Evolutionary conservation across 768 basidiomycete genomes (phyloP).

Genomic region (Boletus fagicola): DNA sequence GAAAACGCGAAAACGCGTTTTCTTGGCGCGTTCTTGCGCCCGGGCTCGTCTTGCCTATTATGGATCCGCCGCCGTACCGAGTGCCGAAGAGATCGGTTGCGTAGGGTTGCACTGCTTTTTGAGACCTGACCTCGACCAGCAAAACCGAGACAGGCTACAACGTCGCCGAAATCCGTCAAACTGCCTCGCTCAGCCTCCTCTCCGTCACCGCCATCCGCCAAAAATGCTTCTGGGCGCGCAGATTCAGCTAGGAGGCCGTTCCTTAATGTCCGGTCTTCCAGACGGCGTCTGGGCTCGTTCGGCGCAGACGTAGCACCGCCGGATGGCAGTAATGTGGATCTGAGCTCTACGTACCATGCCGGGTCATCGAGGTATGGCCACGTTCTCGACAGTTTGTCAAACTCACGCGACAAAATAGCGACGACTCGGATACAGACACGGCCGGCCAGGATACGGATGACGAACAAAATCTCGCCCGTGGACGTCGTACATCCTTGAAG

Average conservation of each 20-base stretch:
- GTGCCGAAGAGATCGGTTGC: not conserved
- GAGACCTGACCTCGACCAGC: conserved; percentile 1
- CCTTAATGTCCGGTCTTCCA: conserved; percentile 28
- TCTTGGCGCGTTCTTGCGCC: conserved; percentile 1
- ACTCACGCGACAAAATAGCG: conserved; percentile 35
- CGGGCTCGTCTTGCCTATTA: conserved; percentile 9
- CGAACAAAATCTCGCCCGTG: conserved; percentile 42
- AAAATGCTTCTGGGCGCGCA: conserved; percentile 49
- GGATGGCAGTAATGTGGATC: conserved; percentile 46
- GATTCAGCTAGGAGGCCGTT: conserved; percentile 44
- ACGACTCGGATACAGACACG: conserved; percentile 50
- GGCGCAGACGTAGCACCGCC: conserved; percentile 21
- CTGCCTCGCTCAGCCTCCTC: conserved; percentile 81
- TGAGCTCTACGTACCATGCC: conserved; percentile 87
- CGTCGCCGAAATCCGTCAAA: conserved; percentile 38
- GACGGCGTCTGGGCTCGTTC: conserved; percentile 27
- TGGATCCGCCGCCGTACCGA: conserved; percentile 1
- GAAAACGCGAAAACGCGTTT: conserved; percentile 9
- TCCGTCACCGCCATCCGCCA: conserved; percentile 66
- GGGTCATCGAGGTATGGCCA: conserved; percentile 73
- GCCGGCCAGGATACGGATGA: conserved; percentile 62
- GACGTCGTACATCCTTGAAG: conserved; percentile 39
- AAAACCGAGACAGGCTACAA: not conserved
- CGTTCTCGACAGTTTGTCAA: not conserved
- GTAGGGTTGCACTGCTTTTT: conserved; percentile 6